Base-by-base conservation (phyloP, 2,329 filamentous ascomycete genomes). In the Fusarium sp. region DNA sequence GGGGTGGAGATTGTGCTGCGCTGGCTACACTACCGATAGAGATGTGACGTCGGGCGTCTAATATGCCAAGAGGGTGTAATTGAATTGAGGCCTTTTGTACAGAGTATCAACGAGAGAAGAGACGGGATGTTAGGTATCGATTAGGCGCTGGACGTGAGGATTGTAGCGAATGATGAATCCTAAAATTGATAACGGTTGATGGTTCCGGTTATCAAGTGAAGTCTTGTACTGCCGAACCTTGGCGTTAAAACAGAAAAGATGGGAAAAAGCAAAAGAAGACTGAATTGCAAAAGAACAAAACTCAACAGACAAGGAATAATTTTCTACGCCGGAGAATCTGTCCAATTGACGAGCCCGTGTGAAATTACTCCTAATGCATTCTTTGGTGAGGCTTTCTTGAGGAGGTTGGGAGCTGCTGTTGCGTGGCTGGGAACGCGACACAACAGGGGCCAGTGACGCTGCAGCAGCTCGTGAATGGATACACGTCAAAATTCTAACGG, bases 361-460 rank as follows among this genome's bases (percentile, higher is more conserved):
- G 48, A 66, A 65, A 65, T 65, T 65, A 28, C 41, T 23, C 7
- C 62, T 31, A 65, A 65, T 61, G 62, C 55, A 42, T 37, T 41
- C 46, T 42, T 39, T 48, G 48, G 46, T 50, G 63, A 71, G 67
- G 67, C 67, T 68, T 61, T 56, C 30, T 21, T 10, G 50, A 56
- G 63, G 68, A 68, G 68, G 68, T 68, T 70, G 68, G 68, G 59
- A 31, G 59, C 45, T 46, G 59, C 43, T 54, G 25, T 37, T 26
- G 30, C 49, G 69, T 71, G 68, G 68, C 68, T 70, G 68, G 68
- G 67, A 31, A 69, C 57, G 41, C 25, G 52, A 42, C 45, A 26
- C 39, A 46, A 14, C 55, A 57, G 64, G 67, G 67, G 37, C 44
- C 4, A 26, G 52, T 71, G 59, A 69, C 64, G 49, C 55, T 51